A percentile compares a stretch with the other conserved stretches of the same genome.
Conservation (phyloP, 2,329 filamentous ascomycete species). For the Verticillium nonalfalfae region DNA sequence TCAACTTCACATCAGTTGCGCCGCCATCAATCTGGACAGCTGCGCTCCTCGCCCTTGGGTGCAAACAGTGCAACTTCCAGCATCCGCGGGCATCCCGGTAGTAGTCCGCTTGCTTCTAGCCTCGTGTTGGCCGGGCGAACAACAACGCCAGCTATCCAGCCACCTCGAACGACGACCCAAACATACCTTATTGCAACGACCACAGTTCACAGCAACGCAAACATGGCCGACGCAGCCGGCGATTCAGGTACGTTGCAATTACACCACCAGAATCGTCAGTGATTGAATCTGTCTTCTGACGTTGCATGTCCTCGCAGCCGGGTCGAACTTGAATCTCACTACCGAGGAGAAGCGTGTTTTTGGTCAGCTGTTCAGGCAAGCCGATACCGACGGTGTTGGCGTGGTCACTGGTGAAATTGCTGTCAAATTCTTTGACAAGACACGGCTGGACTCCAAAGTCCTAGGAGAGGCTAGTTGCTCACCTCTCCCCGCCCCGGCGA, state of each 20-base stretch:
- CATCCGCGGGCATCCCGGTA: background rate
- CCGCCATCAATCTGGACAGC: background rate
- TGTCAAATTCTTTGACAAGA: constrained; percentile 97
- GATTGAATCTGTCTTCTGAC: background rate
- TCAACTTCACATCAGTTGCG: background rate
- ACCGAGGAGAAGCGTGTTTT: constrained; percentile 91
- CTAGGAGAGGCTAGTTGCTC: constrained; percentile 73
- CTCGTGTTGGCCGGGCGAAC: background rate
- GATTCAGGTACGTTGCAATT: background rate
- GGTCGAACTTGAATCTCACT: constrained; percentile 74
- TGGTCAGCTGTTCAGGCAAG: constrained; percentile 86
- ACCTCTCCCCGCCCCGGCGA: background rate
- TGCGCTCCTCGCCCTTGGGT: background rate
- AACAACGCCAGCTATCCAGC: background rate
- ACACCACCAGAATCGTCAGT: background rate
- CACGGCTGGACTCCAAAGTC: constrained; percentile 75
- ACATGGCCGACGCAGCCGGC: background rate
- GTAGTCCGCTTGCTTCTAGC: background rate
- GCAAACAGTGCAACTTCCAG: too few species aligned
- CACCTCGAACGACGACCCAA: background rate
- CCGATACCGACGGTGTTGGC: constrained; percentile 84
- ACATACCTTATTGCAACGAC: background rate
- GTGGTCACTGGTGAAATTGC: constrained; percentile 95
- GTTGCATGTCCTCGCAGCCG: constrained; percentile 30
- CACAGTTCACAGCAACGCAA: background rate